A percentile compares a stretch with the other conserved stretches of the same genome.
Conservation (phyloP, 1,139 yeast species). For the Lodderomyces beijingensis region DNA sequence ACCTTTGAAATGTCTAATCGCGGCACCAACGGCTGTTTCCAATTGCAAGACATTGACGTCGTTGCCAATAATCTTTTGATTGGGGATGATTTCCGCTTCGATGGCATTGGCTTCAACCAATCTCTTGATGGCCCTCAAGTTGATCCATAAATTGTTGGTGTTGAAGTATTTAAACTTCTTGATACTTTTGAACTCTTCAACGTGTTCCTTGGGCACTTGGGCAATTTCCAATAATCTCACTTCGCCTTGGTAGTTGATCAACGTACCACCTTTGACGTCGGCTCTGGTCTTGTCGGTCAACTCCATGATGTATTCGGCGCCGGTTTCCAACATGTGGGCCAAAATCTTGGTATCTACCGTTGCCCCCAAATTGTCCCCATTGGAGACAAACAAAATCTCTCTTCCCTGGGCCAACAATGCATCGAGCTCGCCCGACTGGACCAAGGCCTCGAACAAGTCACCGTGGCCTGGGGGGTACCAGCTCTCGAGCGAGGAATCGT, state of each 20-base stretch:
- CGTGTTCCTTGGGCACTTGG: slow-evolving; percentile 98
- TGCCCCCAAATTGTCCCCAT: slow-evolving; percentile 98
- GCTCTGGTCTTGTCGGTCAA: slow-evolving; percentile 98
- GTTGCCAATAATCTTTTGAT: slow-evolving; percentile 73
- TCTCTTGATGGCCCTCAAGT: slow-evolving; percentile 88
- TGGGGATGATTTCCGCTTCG: slow-evolving; percentile 92
- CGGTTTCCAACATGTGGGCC: slow-evolving; percentile 88
- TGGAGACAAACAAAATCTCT: slow-evolving; percentile 91
- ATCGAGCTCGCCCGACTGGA: slow-evolving; percentile 89
- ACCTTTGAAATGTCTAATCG: slow-evolving; percentile 89
- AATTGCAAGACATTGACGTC: slow-evolving; percentile 88
- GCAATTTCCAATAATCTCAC: slow-evolving; percentile 96
- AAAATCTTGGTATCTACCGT: slow-evolving; percentile 91
- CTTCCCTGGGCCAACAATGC: slow-evolving; percentile 88
- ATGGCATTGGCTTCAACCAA: slow-evolving; percentile 81
- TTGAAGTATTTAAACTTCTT: slow-evolving; percentile 97
- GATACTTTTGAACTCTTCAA: slow-evolving; percentile 95
- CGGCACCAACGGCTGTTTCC: slow-evolving; percentile 99
- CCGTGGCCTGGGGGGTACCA: slow-evolving; percentile 99
- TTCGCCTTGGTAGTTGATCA: slow-evolving; percentile 92
- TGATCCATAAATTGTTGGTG: slow-evolving; percentile 97
- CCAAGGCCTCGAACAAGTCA: slow-evolving; percentile 87
- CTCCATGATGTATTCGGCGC: slow-evolving; percentile 96
- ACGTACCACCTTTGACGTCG: slow-evolving; percentile 98
- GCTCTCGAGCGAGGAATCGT: slow-evolving; percentile 69